Percentiles rank a stretch among this genome's conserved stretches.
Conservation (phyloP, 1,284 basidiomycete genomes). For the Hemileccinum hortonii region DNA sequence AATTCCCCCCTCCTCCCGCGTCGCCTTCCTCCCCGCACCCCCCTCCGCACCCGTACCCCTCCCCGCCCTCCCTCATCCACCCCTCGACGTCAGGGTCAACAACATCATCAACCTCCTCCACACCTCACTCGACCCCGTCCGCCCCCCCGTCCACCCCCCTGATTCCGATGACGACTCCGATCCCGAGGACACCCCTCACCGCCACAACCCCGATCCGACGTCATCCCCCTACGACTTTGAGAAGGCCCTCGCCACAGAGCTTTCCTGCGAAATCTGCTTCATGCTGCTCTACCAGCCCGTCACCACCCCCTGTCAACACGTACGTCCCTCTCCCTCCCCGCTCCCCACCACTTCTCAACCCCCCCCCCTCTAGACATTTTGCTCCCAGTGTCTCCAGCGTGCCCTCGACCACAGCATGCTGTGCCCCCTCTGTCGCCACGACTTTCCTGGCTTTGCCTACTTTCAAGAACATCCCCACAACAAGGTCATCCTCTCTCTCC, state of each 20-base stretch:
- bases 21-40: constrained; percentile 34
- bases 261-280: constrained; percentile 92
- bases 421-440: constrained; percentile 85
- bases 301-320: constrained; percentile 93
- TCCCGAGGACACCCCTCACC: constrained; percentile 16
- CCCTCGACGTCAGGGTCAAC: constrained; percentile 61
- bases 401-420: constrained; percentile 81
- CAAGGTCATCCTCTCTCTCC: constrained; percentile 63
- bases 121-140: constrained; percentile 7
- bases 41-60: constrained; percentile 16
- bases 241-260: constrained; percentile 71
- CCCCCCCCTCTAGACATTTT: constrained; percentile 70
- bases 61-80: constrained; percentile 3
- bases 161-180: constrained; percentile 31
- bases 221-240: constrained; percentile 46
- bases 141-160: constrained; percentile 20
- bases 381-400: constrained; percentile 83
- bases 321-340: constrained; percentile 42
- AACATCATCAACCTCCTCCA: constrained; percentile 55
- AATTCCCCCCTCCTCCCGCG: constrained; percentile 38
- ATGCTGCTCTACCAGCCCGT: constrained; percentile 81
- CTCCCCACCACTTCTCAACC: constrained; percentile 12
- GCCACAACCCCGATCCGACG: constrained; percentile 21
- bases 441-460: constrained; percentile 74
- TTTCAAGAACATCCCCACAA: constrained; percentile 79